Evolutionary conservation across 2,329 filamentous ascomycete species (phyloP).

Genomic region (Esteya vermicola): DNA sequence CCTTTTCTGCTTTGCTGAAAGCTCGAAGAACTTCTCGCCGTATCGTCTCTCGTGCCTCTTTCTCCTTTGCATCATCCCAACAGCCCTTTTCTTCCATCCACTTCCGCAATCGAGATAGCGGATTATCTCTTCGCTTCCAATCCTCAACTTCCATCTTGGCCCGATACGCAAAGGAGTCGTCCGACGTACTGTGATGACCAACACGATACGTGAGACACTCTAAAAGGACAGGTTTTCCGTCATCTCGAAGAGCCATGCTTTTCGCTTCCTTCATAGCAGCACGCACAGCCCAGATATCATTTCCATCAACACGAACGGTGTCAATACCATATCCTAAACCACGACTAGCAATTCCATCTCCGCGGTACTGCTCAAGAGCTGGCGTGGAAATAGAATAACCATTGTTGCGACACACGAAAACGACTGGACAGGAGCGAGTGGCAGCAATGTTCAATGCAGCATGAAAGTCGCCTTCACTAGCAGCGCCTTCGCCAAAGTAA

Average conservation of each 20-base stretch:
- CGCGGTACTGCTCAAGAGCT: constrained; percentile 67
- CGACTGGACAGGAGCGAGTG: constrained; percentile 57
- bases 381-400: constrained; percentile 71
- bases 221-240: constrained; percentile 72
- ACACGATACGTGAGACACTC: constrained; percentile 99
- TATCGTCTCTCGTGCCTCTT: constrained; percentile 22
- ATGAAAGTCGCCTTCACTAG: constrained; percentile 72
- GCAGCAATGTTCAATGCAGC: constrained; percentile 71
- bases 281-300: constrained; percentile 66
- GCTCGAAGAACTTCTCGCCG: constrained; percentile 56
- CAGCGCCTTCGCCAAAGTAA: constrained; percentile 73
- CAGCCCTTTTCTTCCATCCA: constrained; percentile 74
- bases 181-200: constrained; percentile 85
- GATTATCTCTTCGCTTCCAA: constrained; percentile 46
- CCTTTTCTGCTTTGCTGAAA: constrained; percentile 70
- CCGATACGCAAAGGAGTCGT: constrained; percentile 93
- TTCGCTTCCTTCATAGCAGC: constrained; percentile 59
- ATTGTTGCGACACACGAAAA: constrained; percentile 75
- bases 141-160: constrained; percentile 84
- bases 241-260: constrained; percentile 61
- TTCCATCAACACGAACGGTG: constrained; percentile 68
- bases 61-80: constrained; percentile 79
- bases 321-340: constrained; percentile 75
- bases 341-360: constrained; percentile 66
- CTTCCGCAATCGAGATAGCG: constrained; percentile 23